A percentile compares a stretch with the other conserved stretches of the same genome.
These are phyloP conservation scores for Yarrowia sp. DNA, from an alignment of 805 yeast species.

Conservation along the genomic window DNA sequence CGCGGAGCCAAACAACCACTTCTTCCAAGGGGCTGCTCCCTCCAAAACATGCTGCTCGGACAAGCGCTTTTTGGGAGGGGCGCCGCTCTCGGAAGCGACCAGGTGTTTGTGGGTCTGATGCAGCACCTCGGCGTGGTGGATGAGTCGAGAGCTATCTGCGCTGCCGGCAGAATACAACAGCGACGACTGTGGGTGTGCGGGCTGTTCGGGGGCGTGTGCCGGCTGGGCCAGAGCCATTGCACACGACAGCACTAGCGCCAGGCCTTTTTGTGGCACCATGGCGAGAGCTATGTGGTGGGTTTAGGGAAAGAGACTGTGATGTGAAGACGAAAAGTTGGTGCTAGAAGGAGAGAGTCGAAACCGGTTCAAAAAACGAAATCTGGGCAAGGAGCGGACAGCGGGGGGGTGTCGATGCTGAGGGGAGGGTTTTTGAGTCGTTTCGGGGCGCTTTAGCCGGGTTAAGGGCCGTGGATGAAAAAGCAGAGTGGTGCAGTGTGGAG, in stretches of 20 bases:
- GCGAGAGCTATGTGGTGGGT: conserved; percentile 16
- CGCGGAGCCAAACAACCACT: conserved; percentile 16
- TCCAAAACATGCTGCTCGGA: conserved; percentile 40
- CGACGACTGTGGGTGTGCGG: conserved; percentile 24
- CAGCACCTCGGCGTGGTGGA: conserved; percentile 36
- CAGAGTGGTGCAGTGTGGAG: conserved; percentile 26
- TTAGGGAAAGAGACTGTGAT: neutral
- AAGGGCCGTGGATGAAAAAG: neutral
- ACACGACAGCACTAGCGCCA: conserved; percentile 33
- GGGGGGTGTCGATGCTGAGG: neutral
- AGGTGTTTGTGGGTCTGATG: conserved; percentile 31
- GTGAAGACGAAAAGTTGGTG: neutral
- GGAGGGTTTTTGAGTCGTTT: neutral
- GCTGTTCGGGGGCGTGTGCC: conserved; percentile 9
- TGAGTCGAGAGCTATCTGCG: conserved; percentile 33
- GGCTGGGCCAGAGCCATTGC: conserved; percentile 36
- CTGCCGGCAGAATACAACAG: conserved; percentile 37
- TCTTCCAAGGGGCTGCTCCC: conserved; percentile 33
- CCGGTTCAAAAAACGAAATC: neutral
- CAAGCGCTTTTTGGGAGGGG: conserved; percentile 39
- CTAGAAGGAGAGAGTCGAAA: neutral
- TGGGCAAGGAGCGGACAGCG: neutral
- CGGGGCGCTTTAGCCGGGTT: neutral
- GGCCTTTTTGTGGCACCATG: conserved; percentile 39
- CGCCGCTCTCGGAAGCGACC: conserved; percentile 38